Evolutionary conservation across 2,329 filamentous ascomycete genomes (phyloP).

Genomic region (Coniochaeta sp.): DNA sequence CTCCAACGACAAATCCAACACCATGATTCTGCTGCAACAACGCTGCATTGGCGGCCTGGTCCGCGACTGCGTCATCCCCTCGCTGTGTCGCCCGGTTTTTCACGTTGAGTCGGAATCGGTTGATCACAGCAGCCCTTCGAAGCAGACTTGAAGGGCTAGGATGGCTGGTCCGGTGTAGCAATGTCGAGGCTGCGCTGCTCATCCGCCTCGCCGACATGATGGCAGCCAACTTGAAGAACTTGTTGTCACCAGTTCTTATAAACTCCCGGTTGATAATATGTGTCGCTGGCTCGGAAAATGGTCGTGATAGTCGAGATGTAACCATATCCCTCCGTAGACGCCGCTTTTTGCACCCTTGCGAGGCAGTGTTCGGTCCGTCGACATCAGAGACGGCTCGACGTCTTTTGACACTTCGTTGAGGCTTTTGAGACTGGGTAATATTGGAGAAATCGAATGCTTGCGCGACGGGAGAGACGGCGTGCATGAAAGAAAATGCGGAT

Average conservation of each 20-base stretch:
- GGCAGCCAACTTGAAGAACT: constrained; percentile 41
- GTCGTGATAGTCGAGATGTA: constrained; percentile 62
- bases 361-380: constrained; percentile 45
- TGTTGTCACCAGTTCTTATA: constrained; percentile 33
- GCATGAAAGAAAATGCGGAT: background rate
- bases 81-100: constrained; percentile 25
- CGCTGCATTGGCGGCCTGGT: constrained; percentile 23
- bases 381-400: constrained; percentile 47
- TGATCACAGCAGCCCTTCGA: constrained; percentile 59
- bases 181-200: constrained; percentile 4
- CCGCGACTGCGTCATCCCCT: constrained; percentile 22
- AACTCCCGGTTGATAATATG: constrained; percentile 60
- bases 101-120: constrained; percentile 45
- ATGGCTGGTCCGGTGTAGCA: constrained; percentile 5
- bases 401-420: constrained; percentile 33
- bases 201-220: constrained; percentile 26
- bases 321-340: constrained; percentile 55
- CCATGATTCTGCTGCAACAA: constrained; percentile 23
- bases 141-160: constrained; percentile 34
- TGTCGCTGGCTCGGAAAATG: constrained; percentile 62
- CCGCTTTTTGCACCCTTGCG: constrained; percentile 57
- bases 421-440: background rate
- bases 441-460: background rate
- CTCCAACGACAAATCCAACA: constrained; percentile 22
- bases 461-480: background rate